Conservation (phyloP, 1,284 basidiomycete species). For the Ceratobasidium sp. region DNA sequence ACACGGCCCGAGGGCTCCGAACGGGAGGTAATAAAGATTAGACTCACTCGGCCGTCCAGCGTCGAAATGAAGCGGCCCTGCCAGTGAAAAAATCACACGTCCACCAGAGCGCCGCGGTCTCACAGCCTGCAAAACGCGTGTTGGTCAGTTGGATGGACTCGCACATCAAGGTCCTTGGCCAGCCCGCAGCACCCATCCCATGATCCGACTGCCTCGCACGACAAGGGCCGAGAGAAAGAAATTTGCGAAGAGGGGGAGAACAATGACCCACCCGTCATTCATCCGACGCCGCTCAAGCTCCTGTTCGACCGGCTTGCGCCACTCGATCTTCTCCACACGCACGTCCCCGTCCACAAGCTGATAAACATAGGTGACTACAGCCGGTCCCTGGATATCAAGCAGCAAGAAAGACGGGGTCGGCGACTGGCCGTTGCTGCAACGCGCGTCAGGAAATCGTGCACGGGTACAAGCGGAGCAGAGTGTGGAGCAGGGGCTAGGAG, state of each 20-base stretch:
- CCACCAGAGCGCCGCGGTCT: slow-evolving; percentile 24
- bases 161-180: slow-evolving; percentile 27
- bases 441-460: slow-evolving; percentile 12
- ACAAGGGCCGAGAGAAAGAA: slow-evolving; percentile 4
- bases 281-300: slow-evolving; percentile 41
- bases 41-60: slow-evolving; percentile 17
- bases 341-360: slow-evolving; percentile 94
- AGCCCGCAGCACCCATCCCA: not conserved
- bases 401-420: slow-evolving; percentile 87
- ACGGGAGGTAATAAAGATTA: not conserved
- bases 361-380: slow-evolving; percentile 96
- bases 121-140: slow-evolving; percentile 43
- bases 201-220: slow-evolving; percentile 20
- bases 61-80: slow-evolving; percentile 16
- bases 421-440: slow-evolving; percentile 53
- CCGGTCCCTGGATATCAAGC: slow-evolving; percentile 94
- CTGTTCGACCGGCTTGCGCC: slow-evolving; percentile 47
- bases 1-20: slow-evolving; percentile 32
- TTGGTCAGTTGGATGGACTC: slow-evolving; percentile 14
- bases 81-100: slow-evolving; percentile 5
- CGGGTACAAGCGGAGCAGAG: slow-evolving; percentile 46
- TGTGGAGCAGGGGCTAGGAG: slow-evolving; percentile 6
- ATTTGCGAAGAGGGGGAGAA: not conserved
- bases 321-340: slow-evolving; percentile 79
- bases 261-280: slow-evolving; percentile 33